A percentile compares a stretch with the other conserved stretches of the same genome.
These are phyloP conservation scores for Daldinia bambusicola DNA, from an alignment of 495 filamentous ascomycete genomes.

Conservation along the genomic window DNA sequence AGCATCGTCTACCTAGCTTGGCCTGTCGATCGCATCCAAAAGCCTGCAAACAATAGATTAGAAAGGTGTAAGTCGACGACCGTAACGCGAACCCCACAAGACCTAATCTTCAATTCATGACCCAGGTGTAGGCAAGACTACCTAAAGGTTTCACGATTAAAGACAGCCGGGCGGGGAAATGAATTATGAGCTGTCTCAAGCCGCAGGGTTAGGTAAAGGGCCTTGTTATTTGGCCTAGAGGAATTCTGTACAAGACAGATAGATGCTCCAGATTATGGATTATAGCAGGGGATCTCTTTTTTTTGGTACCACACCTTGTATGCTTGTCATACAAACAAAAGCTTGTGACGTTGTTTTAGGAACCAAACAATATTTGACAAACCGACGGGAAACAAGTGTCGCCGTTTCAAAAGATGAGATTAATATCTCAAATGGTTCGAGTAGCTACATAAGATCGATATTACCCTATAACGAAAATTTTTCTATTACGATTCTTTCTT, in stretches of 20 bases:
- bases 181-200: conserved; percentile 39
- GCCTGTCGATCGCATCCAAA: conserved; percentile 17
- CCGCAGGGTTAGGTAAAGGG: conserved; percentile 28
- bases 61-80: conserved; percentile 21
- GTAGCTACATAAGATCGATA: neutral
- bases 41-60: conserved; percentile 19
- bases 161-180: conserved; percentile 29
- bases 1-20: conserved; percentile 40
- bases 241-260: conserved; percentile 25
- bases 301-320: conserved; percentile 1
- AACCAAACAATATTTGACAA: neutral
- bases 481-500: neutral
- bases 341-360: conserved; percentile 23
- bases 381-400: neutral
- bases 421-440: neutral
- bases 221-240: conserved; percentile 34
- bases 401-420: neutral
- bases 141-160: conserved; percentile 20
- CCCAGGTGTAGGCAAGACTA: conserved; percentile 21
- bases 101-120: conserved; percentile 25
- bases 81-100: conserved; percentile 33
- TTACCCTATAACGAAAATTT: conserved; percentile 3
- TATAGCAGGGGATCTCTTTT: conserved; percentile 26
- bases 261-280: conserved; percentile 24
- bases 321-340: conserved; percentile 44